phyloP scores from a whole-genome alignment of 2,329 filamentous ascomycete genomes.

The Aspergillus spinulosporus region DNA sequence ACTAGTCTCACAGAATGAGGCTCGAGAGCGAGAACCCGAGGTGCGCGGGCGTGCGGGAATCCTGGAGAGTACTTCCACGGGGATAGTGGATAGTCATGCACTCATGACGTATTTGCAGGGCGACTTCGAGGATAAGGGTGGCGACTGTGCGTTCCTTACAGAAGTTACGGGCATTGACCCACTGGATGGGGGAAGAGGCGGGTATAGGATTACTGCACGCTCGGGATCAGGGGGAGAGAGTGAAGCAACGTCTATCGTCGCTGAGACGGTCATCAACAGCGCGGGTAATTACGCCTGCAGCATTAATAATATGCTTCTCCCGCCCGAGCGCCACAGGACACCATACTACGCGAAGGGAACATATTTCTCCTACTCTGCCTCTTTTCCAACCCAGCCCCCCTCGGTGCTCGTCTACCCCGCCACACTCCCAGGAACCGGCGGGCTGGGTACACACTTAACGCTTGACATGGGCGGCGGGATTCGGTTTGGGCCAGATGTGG shows the following conservation, averaged over 20 bases:
- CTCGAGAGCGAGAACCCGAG: constrained; percentile 66
- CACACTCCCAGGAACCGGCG: constrained; percentile 75
- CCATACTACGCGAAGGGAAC: constrained; percentile 90
- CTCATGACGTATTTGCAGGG: constrained; percentile 80
- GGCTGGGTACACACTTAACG: constrained; percentile 92
- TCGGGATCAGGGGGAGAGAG: constrained; percentile 34
- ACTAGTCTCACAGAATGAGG: constrained; percentile 67
- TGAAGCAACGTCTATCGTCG: constrained; percentile 58
- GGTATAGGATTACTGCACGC: constrained; percentile 68
- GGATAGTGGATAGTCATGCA: constrained; percentile 84
- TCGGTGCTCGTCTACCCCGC: constrained; percentile 83
- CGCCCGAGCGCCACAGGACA: constrained; percentile 51
- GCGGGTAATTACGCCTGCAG: constrained; percentile 76
- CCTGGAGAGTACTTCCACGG: constrained; percentile 81
- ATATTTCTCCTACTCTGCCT: constrained; percentile 81
- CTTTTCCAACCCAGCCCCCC: constrained; percentile 58
- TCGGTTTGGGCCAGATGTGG: constrained; percentile 90
- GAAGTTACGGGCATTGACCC: constrained; percentile 63
- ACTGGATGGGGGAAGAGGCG: constrained; percentile 52
- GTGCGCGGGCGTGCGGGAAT: constrained; percentile 71
- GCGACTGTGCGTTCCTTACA: constrained; percentile 69
- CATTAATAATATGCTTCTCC: constrained; percentile 78
- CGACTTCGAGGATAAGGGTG: constrained; percentile 73
- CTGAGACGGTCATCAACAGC: constrained; percentile 78
- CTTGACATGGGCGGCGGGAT: constrained; percentile 82